phyloP scores from a whole-genome alignment of 2,329 filamentous ascomycete species.

The Davidsoniella virescens region DNA sequence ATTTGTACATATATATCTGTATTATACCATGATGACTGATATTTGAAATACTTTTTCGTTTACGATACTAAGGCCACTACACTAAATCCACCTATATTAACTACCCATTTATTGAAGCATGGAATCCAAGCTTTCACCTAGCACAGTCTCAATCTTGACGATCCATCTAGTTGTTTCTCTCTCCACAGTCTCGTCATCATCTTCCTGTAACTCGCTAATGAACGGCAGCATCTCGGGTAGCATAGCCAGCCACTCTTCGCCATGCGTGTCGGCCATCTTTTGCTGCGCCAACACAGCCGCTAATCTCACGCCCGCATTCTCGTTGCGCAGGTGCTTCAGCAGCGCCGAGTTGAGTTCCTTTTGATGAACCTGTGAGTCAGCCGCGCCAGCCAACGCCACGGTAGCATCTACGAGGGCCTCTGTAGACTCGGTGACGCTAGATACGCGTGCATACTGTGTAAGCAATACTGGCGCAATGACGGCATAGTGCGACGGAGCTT shows the following conservation, averaged over 20 bases:
- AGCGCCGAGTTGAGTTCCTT: slow-evolving; percentile 72
- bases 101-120: slow-evolving; percentile 59
- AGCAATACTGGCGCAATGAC: slow-evolving; percentile 55
- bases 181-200: slow-evolving; percentile 89
- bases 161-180: slow-evolving; percentile 83
- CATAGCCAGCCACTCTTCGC: slow-evolving; percentile 85
- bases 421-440: slow-evolving; percentile 20
- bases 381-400: slow-evolving; percentile 62
- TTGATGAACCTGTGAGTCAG: slow-evolving; percentile 76
- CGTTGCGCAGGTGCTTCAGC: slow-evolving; percentile 61
- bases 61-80: no score
- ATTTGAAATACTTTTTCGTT: no score
- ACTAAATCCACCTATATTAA: not conserved
- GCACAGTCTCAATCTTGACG: slow-evolving; percentile 67
- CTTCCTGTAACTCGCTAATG: slow-evolving; percentile 89
- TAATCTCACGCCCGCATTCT: slow-evolving; percentile 55
- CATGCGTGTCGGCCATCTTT: slow-evolving; percentile 59
- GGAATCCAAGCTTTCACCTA: slow-evolving; percentile 79
- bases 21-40: no score
- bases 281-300: slow-evolving; percentile 73
- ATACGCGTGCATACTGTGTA: slow-evolving; percentile 37
- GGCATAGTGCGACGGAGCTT: slow-evolving; percentile 72
- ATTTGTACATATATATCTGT: no score
- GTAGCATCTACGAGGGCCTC: slow-evolving; percentile 55
- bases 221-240: slow-evolving; percentile 92